Base-by-base conservation (phyloP, 805 yeast species). In the Vanderwaltozyma verrucispora region DNA sequence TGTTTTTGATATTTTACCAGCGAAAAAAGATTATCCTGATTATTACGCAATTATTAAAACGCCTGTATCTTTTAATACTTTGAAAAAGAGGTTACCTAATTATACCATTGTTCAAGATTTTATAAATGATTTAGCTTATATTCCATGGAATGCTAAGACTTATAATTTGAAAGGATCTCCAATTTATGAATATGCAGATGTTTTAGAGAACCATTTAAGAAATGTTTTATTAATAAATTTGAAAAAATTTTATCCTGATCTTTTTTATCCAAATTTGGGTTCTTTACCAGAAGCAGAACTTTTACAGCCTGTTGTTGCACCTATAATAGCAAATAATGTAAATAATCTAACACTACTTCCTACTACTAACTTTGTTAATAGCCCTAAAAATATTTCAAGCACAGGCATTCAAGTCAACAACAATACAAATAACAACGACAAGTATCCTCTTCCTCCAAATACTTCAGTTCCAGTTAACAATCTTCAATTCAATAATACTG, bases 101-200 rank as follows among this genome's bases (percentile, higher is more conserved):
- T 87, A 87, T 60, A 58, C 66, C 2, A 67, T 66, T 28, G 75
- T 86, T 1, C 83, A 79, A 49, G 79, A 75, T 33, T 87, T 87
- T 54, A 64, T 89, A 27, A 71, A 67, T 42, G 96, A 88, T 56
- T 55, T 88, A 40, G 84, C 80, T 1, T 94, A 84, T 58, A 83
- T 89, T 36, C 71, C 84, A 1, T 85, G 94, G 87, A 89, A 89
- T 54, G 96, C 96, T 1, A 73, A 82, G 42, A 72, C 77, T 33
- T 89, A 80, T 60, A 88, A 89, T 59, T 76, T 77, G 39, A 77
- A 75, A 43, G 77, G 71, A 7, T 75, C 87, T 1, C 63, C 65
- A 17, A 80, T 81, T 38, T 81, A 82, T 60, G 66, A 68, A 21
- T 82, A 82, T 48, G 96, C 78, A 0, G 75, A 62, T 1, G 75